Evolutionary conservation across 2,329 filamentous ascomycete genomes (phyloP).

Genomic region (Colletotrichum acutatum): DNA sequence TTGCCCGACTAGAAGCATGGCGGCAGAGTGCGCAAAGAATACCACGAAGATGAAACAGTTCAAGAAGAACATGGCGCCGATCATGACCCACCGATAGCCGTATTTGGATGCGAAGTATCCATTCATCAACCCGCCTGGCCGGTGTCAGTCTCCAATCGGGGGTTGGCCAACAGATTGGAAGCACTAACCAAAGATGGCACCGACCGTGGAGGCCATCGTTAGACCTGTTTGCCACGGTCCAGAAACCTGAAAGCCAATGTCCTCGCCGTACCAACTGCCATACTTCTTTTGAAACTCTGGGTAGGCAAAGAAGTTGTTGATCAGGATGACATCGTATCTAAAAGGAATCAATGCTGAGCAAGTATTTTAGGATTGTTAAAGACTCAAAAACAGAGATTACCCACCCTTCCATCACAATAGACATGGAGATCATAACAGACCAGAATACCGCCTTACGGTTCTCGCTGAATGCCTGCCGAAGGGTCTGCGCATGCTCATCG

Average conservation of each 20-base stretch:
- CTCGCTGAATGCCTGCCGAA: slow-evolving; percentile 41
- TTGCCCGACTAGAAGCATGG: slow-evolving; percentile 55
- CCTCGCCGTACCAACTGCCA: slow-evolving; percentile 45
- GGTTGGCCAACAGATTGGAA: slow-evolving; percentile 39
- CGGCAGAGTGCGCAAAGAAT: slow-evolving; percentile 58
- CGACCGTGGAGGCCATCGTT: slow-evolving; percentile 53
- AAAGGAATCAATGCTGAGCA: too few species aligned
- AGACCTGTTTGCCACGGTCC: slow-evolving; percentile 63
- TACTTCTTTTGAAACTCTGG: slow-evolving; percentile 52
- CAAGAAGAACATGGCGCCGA: slow-evolving; percentile 43
- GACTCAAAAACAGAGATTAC: slow-evolving; percentile 15
- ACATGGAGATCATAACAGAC: slow-evolving; percentile 52
- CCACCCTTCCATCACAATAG: slow-evolving; percentile 63
- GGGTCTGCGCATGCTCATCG: slow-evolving; percentile 41
- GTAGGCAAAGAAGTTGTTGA: slow-evolving; percentile 57
- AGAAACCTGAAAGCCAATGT: slow-evolving; percentile 57
- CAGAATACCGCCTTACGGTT: slow-evolving; percentile 51
- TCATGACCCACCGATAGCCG: slow-evolving; percentile 57
- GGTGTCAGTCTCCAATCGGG: not conserved
- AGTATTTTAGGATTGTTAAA: too few species aligned
- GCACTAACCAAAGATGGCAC: slow-evolving; percentile 44
- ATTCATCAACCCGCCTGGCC: slow-evolving; percentile 49
- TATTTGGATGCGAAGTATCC: slow-evolving; percentile 53
- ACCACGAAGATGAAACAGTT: slow-evolving; percentile 58
- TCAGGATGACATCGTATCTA: slow-evolving; percentile 40